Base-by-base conservation (phyloP, 2,329 filamentous ascomycete genomes). In the Ophiostoma ips region DNA sequence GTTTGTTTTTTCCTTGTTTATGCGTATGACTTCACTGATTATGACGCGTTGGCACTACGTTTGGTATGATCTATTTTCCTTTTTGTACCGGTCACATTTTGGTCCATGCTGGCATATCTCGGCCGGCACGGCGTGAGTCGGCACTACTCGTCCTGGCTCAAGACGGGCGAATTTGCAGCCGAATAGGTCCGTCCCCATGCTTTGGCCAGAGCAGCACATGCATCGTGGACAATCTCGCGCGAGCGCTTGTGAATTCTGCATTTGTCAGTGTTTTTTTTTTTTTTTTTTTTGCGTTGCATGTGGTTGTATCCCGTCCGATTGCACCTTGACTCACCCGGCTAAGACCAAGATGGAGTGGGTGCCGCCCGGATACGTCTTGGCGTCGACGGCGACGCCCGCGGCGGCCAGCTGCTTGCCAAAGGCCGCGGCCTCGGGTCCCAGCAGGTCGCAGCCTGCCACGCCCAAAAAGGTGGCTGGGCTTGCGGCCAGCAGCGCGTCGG, bases 361-460 rank as follows among this genome's bases (percentile, higher is more conserved):
- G 21, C 30, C 49, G 10, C 54, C 54, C 4, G 33, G 19, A 5
- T 51, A 50, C 6, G 41, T 18, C 8, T 72, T 66, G 33, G 76
- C 57, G 43, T 73, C 66, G 3, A 68, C 69, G n/a, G 58, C 45
- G 1, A 75, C 71, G 1, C 74, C 73, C 1, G 68, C 68, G 2
- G 62, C 60, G 13, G 55, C 55, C 50, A 79, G 57, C 57, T 71
- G 75, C 54, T 65, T 59, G 3, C 66, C 74, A 59, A 76, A 76
- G 52, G 67, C 62, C 57, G 71, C 66, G 0, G 73, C 76, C 55
- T 80, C 76, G 8, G 66, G 66, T 11, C 74, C 64, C 53, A 79
- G 59, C n/a, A 79, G 71, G 57, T 79, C 75, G 38, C 78, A 55
- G 53, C 75, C 75, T 0, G 73, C 75, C 1, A 77, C 66, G 51